phyloP scores from a whole-genome alignment of 1,139 yeast genomes.

The Yamadazyma trypodendri region DNA sequence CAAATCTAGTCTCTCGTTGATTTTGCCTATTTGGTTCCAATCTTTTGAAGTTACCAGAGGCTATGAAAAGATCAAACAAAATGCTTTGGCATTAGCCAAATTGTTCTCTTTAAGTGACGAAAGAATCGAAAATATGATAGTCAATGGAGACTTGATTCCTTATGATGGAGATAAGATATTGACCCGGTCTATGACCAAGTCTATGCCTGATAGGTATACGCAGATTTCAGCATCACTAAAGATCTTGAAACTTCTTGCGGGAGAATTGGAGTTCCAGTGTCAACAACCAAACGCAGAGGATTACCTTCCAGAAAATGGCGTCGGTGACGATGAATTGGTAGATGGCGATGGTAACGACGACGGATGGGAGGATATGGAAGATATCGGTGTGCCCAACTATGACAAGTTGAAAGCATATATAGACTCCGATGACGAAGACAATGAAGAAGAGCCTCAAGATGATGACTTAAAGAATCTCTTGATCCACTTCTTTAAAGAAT shows the following conservation, averaged over 20 bases:
- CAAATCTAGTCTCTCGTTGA: slow-evolving; percentile 23
- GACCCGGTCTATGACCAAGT: slow-evolving; percentile 80
- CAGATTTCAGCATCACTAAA: slow-evolving; percentile 69
- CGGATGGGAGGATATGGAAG: slow-evolving; percentile 84
- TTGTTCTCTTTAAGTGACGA: slow-evolving; percentile 60
- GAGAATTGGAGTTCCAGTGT: slow-evolving; percentile 66
- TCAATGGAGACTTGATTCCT: slow-evolving; percentile 77
- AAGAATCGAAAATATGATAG: slow-evolving; percentile 50
- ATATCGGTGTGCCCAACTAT: slow-evolving; percentile 57
- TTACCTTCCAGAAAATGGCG: slow-evolving; percentile 27
- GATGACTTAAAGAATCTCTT: slow-evolving; percentile 49
- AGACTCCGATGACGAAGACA: slow-evolving; percentile 45
- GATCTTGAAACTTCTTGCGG: slow-evolving; percentile 66
- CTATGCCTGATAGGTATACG: slow-evolving; percentile 62
- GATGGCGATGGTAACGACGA: slow-evolving; percentile 52
- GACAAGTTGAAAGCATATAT: slow-evolving; percentile 57
- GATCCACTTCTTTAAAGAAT: slow-evolving; percentile 61
- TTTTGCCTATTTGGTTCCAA: slow-evolving; percentile 71
- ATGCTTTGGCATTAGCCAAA: slow-evolving; percentile 63
- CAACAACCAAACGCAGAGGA: slow-evolving; percentile 45
- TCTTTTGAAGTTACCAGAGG: slow-evolving; percentile 83
- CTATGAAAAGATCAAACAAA: slow-evolving; percentile 66
- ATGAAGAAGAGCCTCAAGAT: slow-evolving; percentile 33
- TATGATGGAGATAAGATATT: slow-evolving; percentile 62
- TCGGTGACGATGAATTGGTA: slow-evolving; percentile 28